A percentile compares a stretch with the other conserved stretches of the same genome.
phyloP scores from a whole-genome alignment of 768 basidiomycete genomes.

The Tricholoma flavovirens region DNA sequence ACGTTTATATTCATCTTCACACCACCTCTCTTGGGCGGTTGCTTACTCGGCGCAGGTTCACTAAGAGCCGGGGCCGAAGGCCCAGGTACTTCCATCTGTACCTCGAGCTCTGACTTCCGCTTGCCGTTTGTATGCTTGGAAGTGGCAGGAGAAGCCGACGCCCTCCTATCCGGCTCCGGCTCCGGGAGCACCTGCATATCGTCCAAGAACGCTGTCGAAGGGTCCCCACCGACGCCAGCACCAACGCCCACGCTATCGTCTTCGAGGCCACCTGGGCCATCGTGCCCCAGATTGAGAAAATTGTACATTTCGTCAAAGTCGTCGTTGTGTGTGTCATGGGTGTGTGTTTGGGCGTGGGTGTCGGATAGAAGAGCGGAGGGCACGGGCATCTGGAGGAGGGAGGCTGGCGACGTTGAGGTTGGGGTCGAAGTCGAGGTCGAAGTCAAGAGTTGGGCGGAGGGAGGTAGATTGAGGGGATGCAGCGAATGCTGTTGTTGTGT shows the following conservation, averaged over 20 bases:
- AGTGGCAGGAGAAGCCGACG: neutral
- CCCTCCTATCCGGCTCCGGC: neutral
- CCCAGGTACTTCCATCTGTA: neutral
- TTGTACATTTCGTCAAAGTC: neutral
- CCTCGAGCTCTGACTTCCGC: neutral
- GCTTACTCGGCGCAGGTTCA: neutral
- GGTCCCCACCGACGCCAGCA: no score
- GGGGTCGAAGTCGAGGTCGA: neutral
- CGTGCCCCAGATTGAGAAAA: neutral
- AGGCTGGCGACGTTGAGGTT: neutral
- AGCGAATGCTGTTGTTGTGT: neutral
- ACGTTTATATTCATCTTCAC: neutral
- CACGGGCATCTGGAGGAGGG: neutral
- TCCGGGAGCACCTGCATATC: neutral
- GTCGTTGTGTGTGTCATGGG: neutral
- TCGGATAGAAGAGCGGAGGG: neutral
- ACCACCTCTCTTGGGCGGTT: neutral
- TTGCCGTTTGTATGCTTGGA: neutral
- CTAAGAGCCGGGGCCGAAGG: neutral
- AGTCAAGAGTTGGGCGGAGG: neutral
- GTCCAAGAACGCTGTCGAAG: constrained; percentile 1
- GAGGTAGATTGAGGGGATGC: neutral
- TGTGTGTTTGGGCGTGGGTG: neutral
- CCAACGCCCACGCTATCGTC: neutral
- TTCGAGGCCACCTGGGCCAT: neutral